Conservation (phyloP, 129 eudicot species). For the carrot (Daucus carota) region DNA sequence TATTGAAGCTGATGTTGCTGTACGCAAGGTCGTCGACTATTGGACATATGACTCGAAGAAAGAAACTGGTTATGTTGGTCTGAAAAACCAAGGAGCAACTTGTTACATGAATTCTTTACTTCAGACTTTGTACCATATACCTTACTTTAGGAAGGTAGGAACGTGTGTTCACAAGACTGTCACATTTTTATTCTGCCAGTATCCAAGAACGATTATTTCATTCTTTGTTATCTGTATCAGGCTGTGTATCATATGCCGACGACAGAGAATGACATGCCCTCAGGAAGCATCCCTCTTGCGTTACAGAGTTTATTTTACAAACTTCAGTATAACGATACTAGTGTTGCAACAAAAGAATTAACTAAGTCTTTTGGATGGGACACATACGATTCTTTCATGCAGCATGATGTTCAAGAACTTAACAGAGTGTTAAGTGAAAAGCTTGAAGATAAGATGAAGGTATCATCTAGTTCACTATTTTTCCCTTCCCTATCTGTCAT, state of each 20-base stretch:
- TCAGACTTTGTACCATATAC: constrained; percentile 84
- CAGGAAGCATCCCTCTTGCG: constrained; percentile 93
- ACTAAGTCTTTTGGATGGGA: constrained; percentile 99
- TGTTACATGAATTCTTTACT: constrained; percentile 97
- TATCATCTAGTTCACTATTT: constrained; percentile 11
- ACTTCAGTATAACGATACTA: constrained; percentile 88
- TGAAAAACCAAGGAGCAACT: constrained; percentile 96
- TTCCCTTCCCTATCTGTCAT: background rate
- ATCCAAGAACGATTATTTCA: constrained; percentile 1
- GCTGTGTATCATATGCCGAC: constrained; percentile 99
- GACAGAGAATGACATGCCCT: constrained; percentile 90
- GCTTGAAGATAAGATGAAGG: constrained; percentile 99
- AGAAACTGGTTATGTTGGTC: constrained; percentile 95
- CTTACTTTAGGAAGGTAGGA: constrained; percentile 79
- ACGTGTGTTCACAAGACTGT: background rate
- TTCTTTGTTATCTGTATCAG: constrained; percentile 39
- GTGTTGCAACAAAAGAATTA: constrained; percentile 94
- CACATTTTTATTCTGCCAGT: constrained; percentile 3
- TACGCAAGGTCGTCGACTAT: constrained; percentile 73
- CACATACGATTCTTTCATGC: constrained; percentile 94
- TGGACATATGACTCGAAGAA: constrained; percentile 95
- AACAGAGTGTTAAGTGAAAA: constrained; percentile 90
- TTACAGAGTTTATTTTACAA: constrained; percentile 91
- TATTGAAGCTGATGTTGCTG: constrained; percentile 94
- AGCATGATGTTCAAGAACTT: constrained; percentile 98